These are phyloP conservation scores for Saccharomyces jurei DNA, from an alignment of 805 yeast genomes.

Conservation along the genomic window DNA sequence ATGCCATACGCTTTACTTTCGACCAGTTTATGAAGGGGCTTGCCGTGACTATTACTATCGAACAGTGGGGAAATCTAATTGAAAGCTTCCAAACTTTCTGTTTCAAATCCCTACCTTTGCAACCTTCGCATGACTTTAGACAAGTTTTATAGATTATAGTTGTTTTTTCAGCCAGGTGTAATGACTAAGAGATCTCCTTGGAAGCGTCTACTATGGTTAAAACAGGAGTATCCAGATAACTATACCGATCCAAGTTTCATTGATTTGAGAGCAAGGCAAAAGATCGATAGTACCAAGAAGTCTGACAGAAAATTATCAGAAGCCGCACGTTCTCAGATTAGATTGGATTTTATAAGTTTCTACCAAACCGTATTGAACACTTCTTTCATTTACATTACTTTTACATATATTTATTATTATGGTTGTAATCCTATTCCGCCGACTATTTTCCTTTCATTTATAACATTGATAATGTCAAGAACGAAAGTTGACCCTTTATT, in stretches of 20 bases:
- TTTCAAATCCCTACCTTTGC: not conserved
- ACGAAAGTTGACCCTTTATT: not conserved
- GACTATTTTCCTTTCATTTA: slow-evolving; percentile 16
- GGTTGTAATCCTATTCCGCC: slow-evolving; percentile 15
- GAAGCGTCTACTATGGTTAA: slow-evolving; percentile 78
- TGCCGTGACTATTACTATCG: not conserved
- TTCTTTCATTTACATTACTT: slow-evolving; percentile 57
- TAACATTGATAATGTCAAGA: slow-evolving; percentile 20
- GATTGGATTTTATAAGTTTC: slow-evolving; percentile 19
- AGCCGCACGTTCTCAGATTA: slow-evolving; percentile 12
- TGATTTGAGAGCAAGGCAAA: slow-evolving; percentile 11
- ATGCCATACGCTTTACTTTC: not conserved
- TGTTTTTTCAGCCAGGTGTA: not conserved
- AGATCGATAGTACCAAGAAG: slow-evolving; percentile 13
- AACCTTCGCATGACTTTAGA: not conserved
- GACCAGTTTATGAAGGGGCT: not conserved
- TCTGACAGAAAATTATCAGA: slow-evolving; percentile 6
- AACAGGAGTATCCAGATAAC: slow-evolving; percentile 85
- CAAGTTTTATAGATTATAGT: not conserved
- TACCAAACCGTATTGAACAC: slow-evolving; percentile 43
- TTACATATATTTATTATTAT: slow-evolving; percentile 30
- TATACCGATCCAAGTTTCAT: slow-evolving; percentile 77
- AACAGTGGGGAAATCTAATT: not conserved
- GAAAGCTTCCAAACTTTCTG: not conserved
- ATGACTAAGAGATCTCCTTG: slow-evolving; percentile 39